A percentile compares a stretch with the other conserved stretches of the same genome.
These are phyloP conservation scores for Lyophyllum semitale DNA, from an alignment of 768 basidiomycete genomes.

Conservation along the genomic window DNA sequence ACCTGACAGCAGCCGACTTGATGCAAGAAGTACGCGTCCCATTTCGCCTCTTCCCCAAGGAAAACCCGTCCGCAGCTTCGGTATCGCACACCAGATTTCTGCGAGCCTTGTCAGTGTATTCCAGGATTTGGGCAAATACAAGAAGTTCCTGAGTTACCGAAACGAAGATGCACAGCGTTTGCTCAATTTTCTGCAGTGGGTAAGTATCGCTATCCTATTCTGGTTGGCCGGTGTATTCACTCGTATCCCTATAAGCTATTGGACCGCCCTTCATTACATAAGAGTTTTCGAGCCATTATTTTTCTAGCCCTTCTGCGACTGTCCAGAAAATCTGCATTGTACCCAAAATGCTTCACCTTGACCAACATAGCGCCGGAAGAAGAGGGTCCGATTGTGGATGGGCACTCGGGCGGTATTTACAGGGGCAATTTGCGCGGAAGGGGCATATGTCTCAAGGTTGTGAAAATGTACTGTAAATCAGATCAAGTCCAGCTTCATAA, in stretches of 20 bases:
- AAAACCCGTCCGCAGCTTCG: too few relatives aligned
- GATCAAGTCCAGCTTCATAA: constrained; percentile 19
- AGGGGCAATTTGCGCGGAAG: constrained; percentile 18
- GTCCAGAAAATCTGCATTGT: constrained; percentile 23
- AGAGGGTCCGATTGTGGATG: constrained; percentile 14
- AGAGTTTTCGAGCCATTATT: constrained; percentile 13
- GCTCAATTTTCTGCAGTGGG: constrained; percentile 28
- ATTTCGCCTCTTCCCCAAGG: not conserved
- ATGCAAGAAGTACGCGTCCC: not conserved
- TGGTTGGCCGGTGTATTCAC: not conserved
- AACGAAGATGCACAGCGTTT: constrained; percentile 17
- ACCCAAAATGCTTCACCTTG: constrained; percentile 27
- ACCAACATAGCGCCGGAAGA: constrained; percentile 9
- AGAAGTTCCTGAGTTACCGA: constrained; percentile 16
- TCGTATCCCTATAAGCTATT: constrained; percentile 7
- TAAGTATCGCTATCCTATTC: constrained; percentile 6
- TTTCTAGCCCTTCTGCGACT: constrained; percentile 24
- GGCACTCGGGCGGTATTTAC: constrained; percentile 31
- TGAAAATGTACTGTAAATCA: constrained; percentile 24
- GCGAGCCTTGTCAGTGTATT: constrained; percentile 13
- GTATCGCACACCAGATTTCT: constrained; percentile 13
- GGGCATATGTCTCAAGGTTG: constrained; percentile 26
- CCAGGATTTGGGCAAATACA: constrained; percentile 16
- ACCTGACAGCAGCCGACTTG: not conserved
- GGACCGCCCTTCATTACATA: constrained; percentile 16